These are phyloP conservation scores for Dentipellis fragilis DNA, from an alignment of 768 basidiomycete genomes.

Conservation along the genomic window DNA sequence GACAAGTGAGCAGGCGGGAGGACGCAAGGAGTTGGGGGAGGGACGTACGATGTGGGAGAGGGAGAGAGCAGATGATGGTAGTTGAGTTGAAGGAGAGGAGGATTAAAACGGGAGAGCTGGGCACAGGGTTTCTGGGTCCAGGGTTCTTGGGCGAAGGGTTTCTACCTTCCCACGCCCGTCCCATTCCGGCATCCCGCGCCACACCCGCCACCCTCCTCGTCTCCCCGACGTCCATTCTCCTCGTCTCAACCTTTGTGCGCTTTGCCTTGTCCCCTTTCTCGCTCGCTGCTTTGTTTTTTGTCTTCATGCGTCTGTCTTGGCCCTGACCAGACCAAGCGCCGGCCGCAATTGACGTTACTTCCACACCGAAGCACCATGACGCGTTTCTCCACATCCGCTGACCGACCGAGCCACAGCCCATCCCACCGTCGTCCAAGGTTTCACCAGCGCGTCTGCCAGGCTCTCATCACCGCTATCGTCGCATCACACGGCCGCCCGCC, in stretches of 20 bases:
- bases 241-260: background rate
- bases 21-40: slow-evolving; percentile 3
- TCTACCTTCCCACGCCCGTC: slow-evolving; percentile 3
- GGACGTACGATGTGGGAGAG: slow-evolving; percentile 6
- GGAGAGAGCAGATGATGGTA: slow-evolving; percentile 9
- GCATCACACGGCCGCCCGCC: too few species aligned
- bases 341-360: too few species aligned
- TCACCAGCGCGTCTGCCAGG: too few species aligned
- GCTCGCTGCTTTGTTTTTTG: too few species aligned
- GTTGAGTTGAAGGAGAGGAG: slow-evolving; percentile 10
- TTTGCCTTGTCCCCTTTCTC: background rate
- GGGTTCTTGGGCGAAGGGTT: slow-evolving; percentile 16
- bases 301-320: too few species aligned
- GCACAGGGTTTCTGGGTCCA: slow-evolving; percentile 16
- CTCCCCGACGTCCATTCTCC: background rate
- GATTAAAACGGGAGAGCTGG: slow-evolving; percentile 17
- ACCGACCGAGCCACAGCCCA: too few species aligned
- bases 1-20: slow-evolving; percentile 9
- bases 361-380: too few species aligned
- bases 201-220: background rate
- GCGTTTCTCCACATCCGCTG: too few species aligned
- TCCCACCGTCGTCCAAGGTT: too few species aligned
- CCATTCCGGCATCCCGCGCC: background rate
- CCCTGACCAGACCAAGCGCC: too few species aligned
- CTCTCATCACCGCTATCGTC: too few species aligned